Base-by-base conservation (phyloP, 306 rosid species). In the Cicer chorassanicum region DNA sequence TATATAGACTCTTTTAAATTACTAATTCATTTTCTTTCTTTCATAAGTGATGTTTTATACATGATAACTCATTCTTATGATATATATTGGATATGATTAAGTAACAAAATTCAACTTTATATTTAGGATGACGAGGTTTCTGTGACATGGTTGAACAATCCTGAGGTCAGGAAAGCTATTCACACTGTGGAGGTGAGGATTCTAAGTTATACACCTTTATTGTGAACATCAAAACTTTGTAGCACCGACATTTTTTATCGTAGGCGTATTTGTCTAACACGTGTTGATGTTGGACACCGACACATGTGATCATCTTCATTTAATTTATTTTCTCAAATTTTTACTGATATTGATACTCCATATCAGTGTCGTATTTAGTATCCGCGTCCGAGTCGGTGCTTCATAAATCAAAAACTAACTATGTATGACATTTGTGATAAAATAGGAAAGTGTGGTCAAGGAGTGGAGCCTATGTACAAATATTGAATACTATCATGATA, bases 101-200 rank as follows among this genome's bases (percentile, higher is more conserved):
- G 24, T 21, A 53, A 71, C 76, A 6, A 56, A 1, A 12, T 75
- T 12, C 11, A 38, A 44, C 9, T 6, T 73, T 45, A 34, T 63
- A 44, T 72, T 50, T 49, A 92, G 97, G 78, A 73, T 50, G 96
- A 85, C 18, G 89, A 85, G 64, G 87, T 92, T 80, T 90, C 97
- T 19, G 79, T 80, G 5, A 1, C 69, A 59, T 89, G 96, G 97
- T 59, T 92, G 86, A 89, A 92, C 77, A 62, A 88, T 50, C 77
- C 19, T 21, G 56, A 70, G 16, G 91, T 89, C 51, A 81, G 93
- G 83, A 86, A 76, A 73, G 90, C 89, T 73, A 71, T 92, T 68
- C 89, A 92, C 76, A 82, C 86, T 0, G 84, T 10, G 71, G 69
- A 73, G 77, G 97, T 92, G 68, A 75, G 78, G n/a, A 38, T 45